phyloP scores from a whole-genome alignment of 768 basidiomycete species.

The Mycena haematopus region DNA sequence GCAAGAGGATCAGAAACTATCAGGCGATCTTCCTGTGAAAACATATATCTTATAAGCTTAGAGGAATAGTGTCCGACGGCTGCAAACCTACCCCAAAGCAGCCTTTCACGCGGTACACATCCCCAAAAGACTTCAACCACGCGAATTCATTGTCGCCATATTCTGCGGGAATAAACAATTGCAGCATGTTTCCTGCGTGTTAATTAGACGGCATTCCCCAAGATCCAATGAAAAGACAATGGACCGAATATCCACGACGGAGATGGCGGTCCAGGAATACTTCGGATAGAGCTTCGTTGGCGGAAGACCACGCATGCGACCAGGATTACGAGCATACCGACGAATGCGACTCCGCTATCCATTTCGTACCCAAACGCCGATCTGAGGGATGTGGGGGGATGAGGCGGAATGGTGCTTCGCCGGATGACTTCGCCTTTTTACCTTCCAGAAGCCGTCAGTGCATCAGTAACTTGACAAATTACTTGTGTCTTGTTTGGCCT shows the following conservation, averaged over 20 bases:
- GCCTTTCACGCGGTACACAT: background rate
- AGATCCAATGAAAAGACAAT: background rate
- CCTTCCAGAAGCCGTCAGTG: too few species aligned
- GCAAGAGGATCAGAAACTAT: conserved; percentile 14
- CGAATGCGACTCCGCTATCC: background rate
- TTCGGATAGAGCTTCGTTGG: background rate
- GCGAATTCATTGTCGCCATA: conserved; percentile 17
- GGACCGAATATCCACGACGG: background rate
- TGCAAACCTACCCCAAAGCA: conserved; percentile 8
- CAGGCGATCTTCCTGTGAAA: conserved; percentile 7
- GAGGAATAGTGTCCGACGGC: background rate
- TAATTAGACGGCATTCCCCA: background rate
- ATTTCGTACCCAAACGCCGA: too few species aligned
- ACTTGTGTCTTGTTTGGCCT: too few species aligned
- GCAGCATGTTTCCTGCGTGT: conserved; percentile 1
- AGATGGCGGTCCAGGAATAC: background rate
- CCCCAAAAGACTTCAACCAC: conserved; percentile 6
- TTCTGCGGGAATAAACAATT: background rate
- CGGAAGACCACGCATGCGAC: background rate
- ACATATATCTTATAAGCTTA: too few species aligned
- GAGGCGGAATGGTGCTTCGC: too few species aligned
- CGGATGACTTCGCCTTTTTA: too few species aligned
- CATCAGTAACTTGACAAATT: too few species aligned
- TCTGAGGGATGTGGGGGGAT: too few species aligned
- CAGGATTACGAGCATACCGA: background rate